Evolutionary conservation across 2,329 filamentous ascomycete genomes (phyloP).

Genomic region (Graphilbum sp.): DNA sequence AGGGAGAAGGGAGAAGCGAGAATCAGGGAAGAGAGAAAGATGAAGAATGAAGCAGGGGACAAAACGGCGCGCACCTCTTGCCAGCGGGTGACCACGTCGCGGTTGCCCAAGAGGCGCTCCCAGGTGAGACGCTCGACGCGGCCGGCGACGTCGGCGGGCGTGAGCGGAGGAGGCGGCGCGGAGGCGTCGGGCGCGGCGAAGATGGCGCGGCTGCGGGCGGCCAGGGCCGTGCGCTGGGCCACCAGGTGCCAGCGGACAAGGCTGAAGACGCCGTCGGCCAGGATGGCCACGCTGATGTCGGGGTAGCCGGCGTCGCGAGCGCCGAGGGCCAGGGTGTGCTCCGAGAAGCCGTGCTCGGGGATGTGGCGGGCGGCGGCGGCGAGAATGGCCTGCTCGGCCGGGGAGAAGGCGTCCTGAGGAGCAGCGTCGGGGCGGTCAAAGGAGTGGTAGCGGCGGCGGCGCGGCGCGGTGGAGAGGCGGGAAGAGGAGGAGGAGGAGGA

Average conservation of each 20-base stretch:
- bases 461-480: too few relatives aligned
- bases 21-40: neutral
- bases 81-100: constrained; percentile 57
- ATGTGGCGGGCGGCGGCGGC: constrained; percentile 66
- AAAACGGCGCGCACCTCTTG: constrained; percentile 52
- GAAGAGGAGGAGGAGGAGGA: neutral
- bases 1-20: too few relatives aligned
- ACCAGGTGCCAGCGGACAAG: constrained; percentile 66
- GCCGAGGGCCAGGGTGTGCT: constrained; percentile 55
- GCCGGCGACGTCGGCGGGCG: constrained; percentile 28
- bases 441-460: constrained; percentile 47
- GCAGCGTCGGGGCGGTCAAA: constrained; percentile 52
- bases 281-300: constrained; percentile 69
- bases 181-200: constrained; percentile 20
- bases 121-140: constrained; percentile 59
- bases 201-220: constrained; percentile 20
- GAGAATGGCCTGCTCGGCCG: constrained; percentile 61
- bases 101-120: constrained; percentile 62
- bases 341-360: constrained; percentile 68
- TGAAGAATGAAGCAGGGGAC: constrained; percentile 1
- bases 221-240: constrained; percentile 46
- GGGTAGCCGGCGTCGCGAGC: constrained; percentile 74
- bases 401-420: constrained; percentile 43
- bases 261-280: constrained; percentile 66
- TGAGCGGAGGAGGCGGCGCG: constrained; percentile 8